Percentiles rank a stretch among this genome's conserved stretches.
These are phyloP conservation scores for Scedosporium dehoogii DNA, from an alignment of 2,329 filamentous ascomycete species.

Conservation along the genomic window DNA sequence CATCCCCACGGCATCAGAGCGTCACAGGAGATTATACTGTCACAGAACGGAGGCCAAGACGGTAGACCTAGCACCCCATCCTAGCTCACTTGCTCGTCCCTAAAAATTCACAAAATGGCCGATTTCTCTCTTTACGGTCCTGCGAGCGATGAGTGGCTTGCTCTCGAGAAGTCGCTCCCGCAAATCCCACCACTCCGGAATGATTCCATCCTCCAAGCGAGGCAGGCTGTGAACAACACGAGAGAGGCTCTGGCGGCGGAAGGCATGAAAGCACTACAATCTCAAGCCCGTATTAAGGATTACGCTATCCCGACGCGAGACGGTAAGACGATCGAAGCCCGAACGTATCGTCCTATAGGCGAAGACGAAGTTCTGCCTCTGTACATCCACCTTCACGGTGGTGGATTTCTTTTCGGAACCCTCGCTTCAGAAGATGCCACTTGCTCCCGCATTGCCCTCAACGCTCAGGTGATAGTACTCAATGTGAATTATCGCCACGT, in stretches of 20 bases:
- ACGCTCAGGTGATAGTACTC: constrained; percentile 32
- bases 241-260: constrained; percentile 22
- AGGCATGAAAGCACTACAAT: constrained; percentile 15
- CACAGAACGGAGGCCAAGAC: no score
- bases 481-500: constrained; percentile 52
- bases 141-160: constrained; percentile 33
- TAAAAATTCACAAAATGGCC: neutral
- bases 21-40: no score
- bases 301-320: constrained; percentile 32
- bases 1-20: no score
- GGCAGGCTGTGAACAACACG: constrained; percentile 17
- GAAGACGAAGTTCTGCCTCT: constrained; percentile 31
- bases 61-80: neutral
- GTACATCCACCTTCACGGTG: constrained; percentile 43
- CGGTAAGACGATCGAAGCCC: constrained; percentile 29
- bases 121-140: constrained; percentile 27
- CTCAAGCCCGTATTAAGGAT: constrained; percentile 23
- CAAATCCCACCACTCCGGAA: constrained; percentile 31
- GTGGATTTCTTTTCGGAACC: constrained; percentile 46
- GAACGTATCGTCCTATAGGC: constrained; percentile 31
- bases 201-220: constrained; percentile 15
- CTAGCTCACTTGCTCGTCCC: neutral
- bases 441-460: constrained; percentile 36
- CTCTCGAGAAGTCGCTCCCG: constrained; percentile 21
- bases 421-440: constrained; percentile 40